A percentile compares a stretch with the other conserved stretches of the same genome.
Evolutionary conservation across 495 filamentous ascomycete genomes (phyloP).

Genomic region (Trichoderma gamsii): DNA sequence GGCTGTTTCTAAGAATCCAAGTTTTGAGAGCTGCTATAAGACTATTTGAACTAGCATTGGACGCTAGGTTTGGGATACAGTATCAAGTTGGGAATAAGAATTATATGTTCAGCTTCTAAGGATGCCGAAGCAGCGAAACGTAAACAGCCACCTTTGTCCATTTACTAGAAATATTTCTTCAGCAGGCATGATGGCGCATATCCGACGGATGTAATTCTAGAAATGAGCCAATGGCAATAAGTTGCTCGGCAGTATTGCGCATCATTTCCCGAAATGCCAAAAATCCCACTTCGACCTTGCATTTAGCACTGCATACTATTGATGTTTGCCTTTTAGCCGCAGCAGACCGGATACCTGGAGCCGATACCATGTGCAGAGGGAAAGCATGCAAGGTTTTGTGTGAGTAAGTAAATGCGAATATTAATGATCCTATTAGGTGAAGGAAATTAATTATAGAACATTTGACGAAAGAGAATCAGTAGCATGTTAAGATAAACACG

Average conservation of each 20-base stretch:
- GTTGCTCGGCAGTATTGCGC: neutral
- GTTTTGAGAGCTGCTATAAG: neutral
- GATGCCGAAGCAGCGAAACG: neutral
- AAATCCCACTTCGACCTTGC: neutral
- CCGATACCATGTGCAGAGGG: neutral
- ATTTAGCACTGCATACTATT: neutral
- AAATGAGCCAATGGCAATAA: neutral
- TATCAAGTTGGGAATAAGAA: neutral
- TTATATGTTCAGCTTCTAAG: neutral
- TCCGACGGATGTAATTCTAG: neutral
- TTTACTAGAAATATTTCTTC: neutral
- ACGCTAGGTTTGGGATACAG: too few species aligned
- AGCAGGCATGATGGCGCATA: neutral
- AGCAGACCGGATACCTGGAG: neutral
- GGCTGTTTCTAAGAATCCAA: neutral
- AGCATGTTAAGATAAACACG: too few species aligned
- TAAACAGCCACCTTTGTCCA: neutral
- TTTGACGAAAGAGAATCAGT: too few species aligned
- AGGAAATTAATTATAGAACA: too few species aligned
- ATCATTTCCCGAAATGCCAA: neutral
- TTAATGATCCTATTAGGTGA: neutral
- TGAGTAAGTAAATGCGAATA: neutral
- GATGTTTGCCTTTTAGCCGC: slow-evolving; percentile 4
- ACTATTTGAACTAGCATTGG: neutral
- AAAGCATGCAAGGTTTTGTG: neutral